A percentile compares a stretch with the other conserved stretches of the same genome.
phyloP scores from a whole-genome alignment of 2,329 filamentous ascomycete species.

The Monilinia fructicola region DNA sequence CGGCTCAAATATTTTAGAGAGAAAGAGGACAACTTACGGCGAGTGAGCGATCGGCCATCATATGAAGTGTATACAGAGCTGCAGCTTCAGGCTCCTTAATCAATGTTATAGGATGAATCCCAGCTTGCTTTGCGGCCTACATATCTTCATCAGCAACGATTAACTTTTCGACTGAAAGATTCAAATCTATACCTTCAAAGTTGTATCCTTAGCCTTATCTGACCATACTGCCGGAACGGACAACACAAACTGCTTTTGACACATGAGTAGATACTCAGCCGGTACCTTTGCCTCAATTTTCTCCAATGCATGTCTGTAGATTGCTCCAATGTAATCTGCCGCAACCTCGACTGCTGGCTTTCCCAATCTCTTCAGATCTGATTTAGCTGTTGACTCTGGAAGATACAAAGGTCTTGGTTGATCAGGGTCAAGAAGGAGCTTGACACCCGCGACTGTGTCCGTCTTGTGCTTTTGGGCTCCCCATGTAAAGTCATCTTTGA shows the following conservation, averaged over 20 bases:
- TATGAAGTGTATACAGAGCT: slow-evolving; percentile 28
- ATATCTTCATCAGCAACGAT: not conserved
- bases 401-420: slow-evolving; percentile 30
- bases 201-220: slow-evolving; percentile 53
- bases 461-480: slow-evolving; percentile 25
- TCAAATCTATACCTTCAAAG: slow-evolving; percentile 44
- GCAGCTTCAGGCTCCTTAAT: slow-evolving; percentile 31
- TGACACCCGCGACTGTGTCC: slow-evolving; percentile 31
- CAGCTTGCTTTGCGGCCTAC: slow-evolving; percentile 26
- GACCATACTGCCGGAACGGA: slow-evolving; percentile 61
- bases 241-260: slow-evolving; percentile 53
- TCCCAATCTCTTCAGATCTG: slow-evolving; percentile 45
- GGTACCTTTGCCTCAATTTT: slow-evolving; percentile 48
- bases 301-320: slow-evolving; percentile 49
- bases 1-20: not conserved
- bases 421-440: slow-evolving; percentile 36
- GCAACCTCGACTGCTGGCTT: slow-evolving; percentile 51
- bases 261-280: slow-evolving; percentile 45
- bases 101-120: slow-evolving; percentile 21
- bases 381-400: slow-evolving; percentile 27
- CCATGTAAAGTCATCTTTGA: slow-evolving; percentile 25
- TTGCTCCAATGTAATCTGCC: slow-evolving; percentile 40
- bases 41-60: slow-evolving; percentile 21
- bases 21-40: slow-evolving; percentile 29
- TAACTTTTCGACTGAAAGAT: no score